Evolutionary conservation across 179 eudicot genomes (phyloP).

Genomic region (Sideroxylon spinosum): DNA sequence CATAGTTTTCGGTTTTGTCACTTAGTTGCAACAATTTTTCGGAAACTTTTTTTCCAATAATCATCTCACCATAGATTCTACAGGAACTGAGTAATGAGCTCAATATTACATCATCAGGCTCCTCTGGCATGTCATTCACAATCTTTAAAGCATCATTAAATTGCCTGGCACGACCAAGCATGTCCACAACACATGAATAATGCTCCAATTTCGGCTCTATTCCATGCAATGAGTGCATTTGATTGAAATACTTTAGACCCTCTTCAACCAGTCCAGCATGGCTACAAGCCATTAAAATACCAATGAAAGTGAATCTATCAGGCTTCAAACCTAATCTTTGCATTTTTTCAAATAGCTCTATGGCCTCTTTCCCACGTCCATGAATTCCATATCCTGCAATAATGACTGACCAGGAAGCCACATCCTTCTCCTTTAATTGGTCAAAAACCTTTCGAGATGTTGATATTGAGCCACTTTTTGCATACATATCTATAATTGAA

Average conservation of each 20-base stretch:
- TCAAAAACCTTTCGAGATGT: slow-evolving; percentile 48
- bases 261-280: slow-evolving; percentile 57
- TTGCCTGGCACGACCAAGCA: slow-evolving; percentile 67
- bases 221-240: slow-evolving; percentile 44
- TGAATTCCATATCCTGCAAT: slow-evolving; percentile 73
- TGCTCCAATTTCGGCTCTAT: slow-evolving; percentile 58
- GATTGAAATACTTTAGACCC: slow-evolving; percentile 46
- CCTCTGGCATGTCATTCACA: slow-evolving; percentile 43
- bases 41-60: slow-evolving; percentile 46
- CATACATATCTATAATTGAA: slow-evolving; percentile 70
- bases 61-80: slow-evolving; percentile 35
- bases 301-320: slow-evolving; percentile 49
- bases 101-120: slow-evolving; percentile 61
- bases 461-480: slow-evolving; percentile 57
- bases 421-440: slow-evolving; percentile 30
- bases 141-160: slow-evolving; percentile 51
- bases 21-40: slow-evolving; percentile 43
- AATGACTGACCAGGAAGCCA: slow-evolving; percentile 51
- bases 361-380: slow-evolving; percentile 55
- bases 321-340: slow-evolving; percentile 44
- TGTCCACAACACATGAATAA: slow-evolving; percentile 74
- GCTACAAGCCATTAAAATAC: slow-evolving; percentile 55
- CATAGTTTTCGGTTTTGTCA: slow-evolving; percentile 48
- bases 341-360: slow-evolving; percentile 51
- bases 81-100: slow-evolving; percentile 62